Evolutionary conservation across 441 rosid species (phyloP), one percentile per base, ranked within the genome.

Genomic region (Eutrema salsugineum): DNA sequence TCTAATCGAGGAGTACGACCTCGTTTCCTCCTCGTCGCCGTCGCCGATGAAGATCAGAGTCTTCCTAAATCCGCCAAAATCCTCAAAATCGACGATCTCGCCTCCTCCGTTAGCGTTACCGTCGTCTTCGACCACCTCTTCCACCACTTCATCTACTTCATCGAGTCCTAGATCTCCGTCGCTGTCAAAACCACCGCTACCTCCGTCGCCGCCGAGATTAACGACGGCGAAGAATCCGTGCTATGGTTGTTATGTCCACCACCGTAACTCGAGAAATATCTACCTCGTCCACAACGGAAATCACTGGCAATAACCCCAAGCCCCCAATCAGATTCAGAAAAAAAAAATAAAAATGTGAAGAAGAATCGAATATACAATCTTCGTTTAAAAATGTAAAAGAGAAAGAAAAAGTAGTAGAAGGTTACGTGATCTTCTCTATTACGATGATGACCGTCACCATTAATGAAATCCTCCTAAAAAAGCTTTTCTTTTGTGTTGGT

Each of bases 1-100:
- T 81, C 87, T 94, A 63, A 81, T 88, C 64, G 99, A 94, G 81
- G 99, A 88, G 71, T 91, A 94, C 68, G 92, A 88, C 75, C 87
- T 88, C 2, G 81, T 80, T 2, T 75, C 87, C 0, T 38, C 79
- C 5, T 81, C 89, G 0, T 47, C 71, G 4, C 76, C 86, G 17
- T 35, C 62, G 38, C 55, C 60, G 47, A 51, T 81, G 77, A 93
- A 93, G 89, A 88, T 91, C 83, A 86, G 92, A 73, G 94, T 89
- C 17, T 89, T 93, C 77, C 87, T 93, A 59, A 84, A 81, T 28
- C 85, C 62, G 17, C 90, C 87, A 1, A 85, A 78, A 56, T 64
- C 82, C 9, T 11, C 56, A 14, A 86, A 75, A 71, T 62, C 63
- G 36, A 44, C 61, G 15, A 47, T 78, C 0, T 55, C 82, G 8